These are phyloP conservation scores for Paraurostyla sp. DNA, from an alignment of 73 alveolate genomes.

Conservation along the genomic window DNA sequence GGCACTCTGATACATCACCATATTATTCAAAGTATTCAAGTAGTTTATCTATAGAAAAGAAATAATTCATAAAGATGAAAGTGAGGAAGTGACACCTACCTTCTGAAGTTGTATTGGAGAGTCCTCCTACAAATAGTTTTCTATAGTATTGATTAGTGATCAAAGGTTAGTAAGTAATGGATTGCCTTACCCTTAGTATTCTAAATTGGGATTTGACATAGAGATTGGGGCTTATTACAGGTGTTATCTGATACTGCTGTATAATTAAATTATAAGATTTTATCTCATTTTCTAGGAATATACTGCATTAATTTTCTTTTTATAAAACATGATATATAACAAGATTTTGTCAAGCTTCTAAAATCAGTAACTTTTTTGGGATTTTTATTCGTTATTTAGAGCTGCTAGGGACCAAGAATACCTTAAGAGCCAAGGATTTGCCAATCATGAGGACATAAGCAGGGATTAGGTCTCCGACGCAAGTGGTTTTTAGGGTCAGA, in stretches of 20 bases:
- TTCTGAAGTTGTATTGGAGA: neutral
- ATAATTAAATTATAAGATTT: slow-evolving; percentile 11
- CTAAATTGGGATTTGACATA: slow-evolving; percentile 23
- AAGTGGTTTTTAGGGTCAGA: too few relatives aligned
- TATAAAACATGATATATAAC: neutral
- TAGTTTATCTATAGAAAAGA: neutral
- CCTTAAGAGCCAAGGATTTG: too few relatives aligned
- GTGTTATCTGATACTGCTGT: neutral
- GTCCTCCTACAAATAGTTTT: slow-evolving; percentile 31
- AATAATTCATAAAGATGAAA: too few relatives aligned
- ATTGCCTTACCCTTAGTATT: slow-evolving; percentile 18
- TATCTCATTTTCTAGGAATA: neutral
- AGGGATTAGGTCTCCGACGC: too few relatives aligned
- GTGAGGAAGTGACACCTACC: neutral
- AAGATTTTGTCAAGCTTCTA: neutral
- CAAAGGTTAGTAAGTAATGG: neutral
- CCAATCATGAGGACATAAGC: neutral
- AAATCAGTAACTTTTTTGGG: neutral
- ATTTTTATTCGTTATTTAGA: too few relatives aligned
- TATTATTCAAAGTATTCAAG: neutral
- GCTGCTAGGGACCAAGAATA: too few relatives aligned
- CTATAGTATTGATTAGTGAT: neutral
- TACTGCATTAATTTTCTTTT: neutral
- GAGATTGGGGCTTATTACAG: neutral
- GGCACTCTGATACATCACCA: slow-evolving; percentile 56